These are phyloP conservation scores for Candida berthetii DNA, from an alignment of 805 yeast genomes.

Conservation along the genomic window DNA sequence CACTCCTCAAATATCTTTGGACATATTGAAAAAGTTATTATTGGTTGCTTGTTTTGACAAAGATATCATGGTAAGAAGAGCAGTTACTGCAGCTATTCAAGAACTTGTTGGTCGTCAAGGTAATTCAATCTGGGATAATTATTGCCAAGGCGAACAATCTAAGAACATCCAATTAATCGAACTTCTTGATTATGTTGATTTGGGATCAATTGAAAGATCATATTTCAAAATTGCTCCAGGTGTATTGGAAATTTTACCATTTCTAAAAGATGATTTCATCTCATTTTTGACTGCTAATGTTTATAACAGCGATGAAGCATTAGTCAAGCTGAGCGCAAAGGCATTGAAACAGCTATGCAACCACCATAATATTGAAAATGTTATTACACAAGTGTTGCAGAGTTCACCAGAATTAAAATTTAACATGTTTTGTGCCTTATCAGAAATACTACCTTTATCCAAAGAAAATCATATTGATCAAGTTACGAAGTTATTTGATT, in stretches of 20 bases:
- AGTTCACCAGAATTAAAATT: slow-evolving; percentile 4
- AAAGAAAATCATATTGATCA: not conserved
- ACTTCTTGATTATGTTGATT: slow-evolving; percentile 41
- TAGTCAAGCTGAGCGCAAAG: slow-evolving; percentile 34
- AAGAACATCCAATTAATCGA: slow-evolving; percentile 51
- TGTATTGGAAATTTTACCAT: slow-evolving; percentile 18
- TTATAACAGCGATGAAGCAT: slow-evolving; percentile 32
- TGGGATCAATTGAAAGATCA: slow-evolving; percentile 37
- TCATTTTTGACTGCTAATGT: slow-evolving; percentile 26
- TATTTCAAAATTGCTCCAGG: slow-evolving; percentile 29
- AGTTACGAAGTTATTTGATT: slow-evolving; percentile 5
- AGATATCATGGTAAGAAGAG: slow-evolving; percentile 70
- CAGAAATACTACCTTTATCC: slow-evolving; percentile 11
- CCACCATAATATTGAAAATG: not conserved
- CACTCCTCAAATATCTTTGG: slow-evolving; percentile 7
- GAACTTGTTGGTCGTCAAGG: slow-evolving; percentile 80
- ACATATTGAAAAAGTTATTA: slow-evolving; percentile 30
- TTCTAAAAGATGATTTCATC: slow-evolving; percentile 20
- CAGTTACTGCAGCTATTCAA: slow-evolving; percentile 83
- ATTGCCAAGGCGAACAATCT: slow-evolving; percentile 22
- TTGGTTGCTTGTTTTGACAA: slow-evolving; percentile 59
- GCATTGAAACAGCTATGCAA: slow-evolving; percentile 22
- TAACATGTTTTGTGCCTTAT: slow-evolving; percentile 15
- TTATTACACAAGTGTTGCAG: not conserved
- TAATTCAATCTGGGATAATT: slow-evolving; percentile 23